phyloP scores from a whole-genome alignment of 1,284 basidiomycete species.

The Ceratobasidium sp. region DNA sequence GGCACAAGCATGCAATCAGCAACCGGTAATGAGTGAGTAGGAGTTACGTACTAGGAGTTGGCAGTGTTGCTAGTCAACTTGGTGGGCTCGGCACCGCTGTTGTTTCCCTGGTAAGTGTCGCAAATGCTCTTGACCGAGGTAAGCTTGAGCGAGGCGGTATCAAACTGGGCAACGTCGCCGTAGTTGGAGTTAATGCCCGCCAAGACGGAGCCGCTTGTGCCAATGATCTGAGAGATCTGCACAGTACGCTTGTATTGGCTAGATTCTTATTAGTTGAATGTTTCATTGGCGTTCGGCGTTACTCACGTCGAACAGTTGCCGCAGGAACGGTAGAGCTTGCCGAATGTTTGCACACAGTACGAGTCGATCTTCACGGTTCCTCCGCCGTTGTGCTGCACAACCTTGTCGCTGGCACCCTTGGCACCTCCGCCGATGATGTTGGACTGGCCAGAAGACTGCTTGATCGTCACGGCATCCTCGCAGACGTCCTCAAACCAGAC shows the following conservation, averaged over 20 bases:
- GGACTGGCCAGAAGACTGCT: no score
- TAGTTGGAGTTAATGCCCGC: conserved; percentile 2
- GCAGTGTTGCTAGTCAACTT: conserved; percentile 22
- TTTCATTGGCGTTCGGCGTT: no score
- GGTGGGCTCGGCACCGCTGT: conserved; percentile 3
- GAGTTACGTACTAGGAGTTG: conserved; percentile 15
- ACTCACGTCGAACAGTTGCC: no score
- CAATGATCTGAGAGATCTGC: conserved; percentile 3
- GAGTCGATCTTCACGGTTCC: no score
- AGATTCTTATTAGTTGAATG: conserved; percentile 31
- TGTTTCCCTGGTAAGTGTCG: background rate
- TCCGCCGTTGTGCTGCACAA: no score
- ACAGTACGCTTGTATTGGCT: conserved; percentile 21
- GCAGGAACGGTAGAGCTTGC: no score
- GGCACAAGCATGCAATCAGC: background rate
- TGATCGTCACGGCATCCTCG: conserved; percentile 45
- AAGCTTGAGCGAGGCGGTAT: background rate
- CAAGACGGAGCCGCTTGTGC: background rate
- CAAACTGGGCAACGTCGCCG: background rate
- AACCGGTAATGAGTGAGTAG: background rate
- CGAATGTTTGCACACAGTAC: no score
- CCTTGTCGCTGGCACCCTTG: no score
- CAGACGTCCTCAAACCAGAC: conserved; percentile 41
- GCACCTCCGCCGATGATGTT: no score
- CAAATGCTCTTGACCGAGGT: background rate